Evolutionary conservation across 345 rosid species (phyloP), one percentile per base, ranked within the genome.

Genomic region (Rhizophora apiculata): DNA sequence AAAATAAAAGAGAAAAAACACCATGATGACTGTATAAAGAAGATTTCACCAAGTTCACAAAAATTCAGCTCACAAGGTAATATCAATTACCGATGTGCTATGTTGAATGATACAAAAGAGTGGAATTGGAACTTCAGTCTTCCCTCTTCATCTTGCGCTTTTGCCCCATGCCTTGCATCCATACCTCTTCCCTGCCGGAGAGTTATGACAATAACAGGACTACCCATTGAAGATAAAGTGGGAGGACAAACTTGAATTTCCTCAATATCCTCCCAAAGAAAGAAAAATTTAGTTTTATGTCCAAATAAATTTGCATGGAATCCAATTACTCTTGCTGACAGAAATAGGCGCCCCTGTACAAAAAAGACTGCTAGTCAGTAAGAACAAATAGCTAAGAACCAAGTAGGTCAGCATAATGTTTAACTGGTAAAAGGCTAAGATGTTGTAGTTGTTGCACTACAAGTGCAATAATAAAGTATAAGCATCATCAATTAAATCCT

Each of bases 241-340:
- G 97, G 96, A 75, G 99, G 65, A 32, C 79, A 75, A 68, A 91
- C 83, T 81, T 87, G 87, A 76, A 95, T 88, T 29, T 88, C 96
- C 68, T 91, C 98, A 30, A 91, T 87, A 80, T 94, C 97, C 82
- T 89, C 96, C 99, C 99, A 95, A 60, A 95, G 89, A 80, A 95
- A 91, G 80, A 89, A 95, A 74, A 95, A 95, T 63, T 87, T 95
- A 67, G 97, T 95, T 84, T 83, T 91, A 69, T 76, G 95, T 49
- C 99, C 93, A 76, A 95, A 95, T 75, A 95, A 79, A 74, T 93
- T 95, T 67, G 99, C 86, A 71, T 88, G 83, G 79, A 89, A 95
- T 64, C 99, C 99, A 80, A 95, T 88, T 59, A 89, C 88, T 79
- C 97, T 86, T 63, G 97, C 87, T 20, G 99, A 95, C 30, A 95